Evolutionary conservation across 257 asterid species (phyloP), one percentile per base, ranked within the genome.

Genomic region (Knoxia roxburghii): DNA sequence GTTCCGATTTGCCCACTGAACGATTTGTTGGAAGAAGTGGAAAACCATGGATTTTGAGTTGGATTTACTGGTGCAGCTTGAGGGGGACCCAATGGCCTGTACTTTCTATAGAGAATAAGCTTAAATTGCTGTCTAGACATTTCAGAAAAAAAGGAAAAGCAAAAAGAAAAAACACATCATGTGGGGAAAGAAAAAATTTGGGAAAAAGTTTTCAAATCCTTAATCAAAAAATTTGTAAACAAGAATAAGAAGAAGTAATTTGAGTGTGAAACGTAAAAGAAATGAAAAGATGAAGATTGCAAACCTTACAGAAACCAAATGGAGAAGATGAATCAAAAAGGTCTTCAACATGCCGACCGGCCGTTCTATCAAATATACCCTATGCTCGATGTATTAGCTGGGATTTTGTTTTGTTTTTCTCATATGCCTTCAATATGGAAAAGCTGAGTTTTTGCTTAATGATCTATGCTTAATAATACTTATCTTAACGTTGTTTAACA

Each of bases 341-440:
- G 40, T 93, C 97, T 61, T 93, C 99, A 20, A 90, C 94, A 17
- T 81, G 96, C 97, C 97, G 90, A 2, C 97, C 95, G 0, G 99
- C 15, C 88, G 50, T 64, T 88, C 95, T 20, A 81, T 86, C 72
- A 94, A 70, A 67, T 90, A 90, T 69, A 90, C 99, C 0, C 87
- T 67, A 91, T 83, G 78, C 88, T 85, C n/a, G n/a, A n/a, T n/a
- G n/a, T n/a, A n/a, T n/a, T n/a, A n/a, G n/a, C n/a, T n/a, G n/a
- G n/a, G n/a, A n/a, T n/a, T n/a, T n/a, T n/a, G n/a, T n/a, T n/a
- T n/a, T n/a, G n/a, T n/a, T n/a, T n/a, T n/a, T n/a, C n/a, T n/a
- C n/a, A n/a, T n/a, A n/a, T n/a, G n/a, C n/a, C n/a, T n/a, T n/a
- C n/a, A n/a, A n/a, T n/a, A n/a, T n/a, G n/a, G n/a, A n/a, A n/a